phyloP scores from a whole-genome alignment of 106 monocot genomes.

The Acorus calamus region DNA sequence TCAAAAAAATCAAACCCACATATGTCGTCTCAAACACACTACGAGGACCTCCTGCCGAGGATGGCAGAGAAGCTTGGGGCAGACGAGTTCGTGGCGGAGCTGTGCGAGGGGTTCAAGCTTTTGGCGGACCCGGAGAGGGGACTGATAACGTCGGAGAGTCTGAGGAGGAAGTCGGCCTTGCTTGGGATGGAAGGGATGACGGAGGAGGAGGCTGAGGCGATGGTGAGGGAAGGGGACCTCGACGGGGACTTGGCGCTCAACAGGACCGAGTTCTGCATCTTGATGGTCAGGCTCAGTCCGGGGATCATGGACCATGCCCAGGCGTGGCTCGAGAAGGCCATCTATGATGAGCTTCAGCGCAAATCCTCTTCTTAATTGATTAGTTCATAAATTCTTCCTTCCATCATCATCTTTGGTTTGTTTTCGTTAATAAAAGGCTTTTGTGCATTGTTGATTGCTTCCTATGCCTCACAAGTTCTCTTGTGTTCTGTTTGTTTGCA shows the following conservation, averaged over 20 bases:
- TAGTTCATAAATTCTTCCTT: too few species aligned
- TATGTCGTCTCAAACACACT: background rate
- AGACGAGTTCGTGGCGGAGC: slow-evolving; percentile 39
- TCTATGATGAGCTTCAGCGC: slow-evolving; percentile 19
- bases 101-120: slow-evolving; percentile 52
- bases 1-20: too few species aligned
- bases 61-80: slow-evolving; percentile 53
- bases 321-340: slow-evolving; percentile 45
- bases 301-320: slow-evolving; percentile 63
- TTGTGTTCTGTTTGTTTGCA: too few species aligned
- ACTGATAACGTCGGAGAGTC: slow-evolving; percentile 54
- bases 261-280: slow-evolving; percentile 72
- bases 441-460: too few species aligned
- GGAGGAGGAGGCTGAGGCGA: slow-evolving; percentile 48
- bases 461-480: too few species aligned
- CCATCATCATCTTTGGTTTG: too few species aligned
- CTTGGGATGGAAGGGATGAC: slow-evolving; percentile 62
- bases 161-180: slow-evolving; percentile 34
- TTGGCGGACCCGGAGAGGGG: slow-evolving; percentile 46
- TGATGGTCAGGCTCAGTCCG: slow-evolving; percentile 78
- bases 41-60: slow-evolving; percentile 49
- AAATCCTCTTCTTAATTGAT: too few species aligned
- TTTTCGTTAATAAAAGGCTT: too few species aligned
- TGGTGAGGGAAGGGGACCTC: slow-evolving; percentile 74
- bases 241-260: slow-evolving; percentile 68